Conservation (phyloP, 352 stramenopile genomes). For the Phytopythium kandeliae region DNA sequence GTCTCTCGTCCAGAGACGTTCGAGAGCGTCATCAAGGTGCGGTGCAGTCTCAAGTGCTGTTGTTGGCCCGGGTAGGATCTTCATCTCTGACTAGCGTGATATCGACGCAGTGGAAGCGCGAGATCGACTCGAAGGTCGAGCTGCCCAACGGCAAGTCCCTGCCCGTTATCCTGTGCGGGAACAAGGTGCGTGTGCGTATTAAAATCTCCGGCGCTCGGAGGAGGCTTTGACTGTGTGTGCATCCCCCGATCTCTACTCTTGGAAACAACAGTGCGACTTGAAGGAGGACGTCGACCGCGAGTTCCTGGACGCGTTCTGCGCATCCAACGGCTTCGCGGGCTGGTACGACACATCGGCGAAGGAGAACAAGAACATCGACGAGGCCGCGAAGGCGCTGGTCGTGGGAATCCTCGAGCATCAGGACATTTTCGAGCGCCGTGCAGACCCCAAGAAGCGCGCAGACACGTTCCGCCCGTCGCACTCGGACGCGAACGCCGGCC, state of each 20-base stretch:
- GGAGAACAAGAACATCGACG: slow-evolving; percentile 90
- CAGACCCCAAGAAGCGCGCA: slow-evolving; percentile 54
- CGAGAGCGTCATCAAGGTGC: slow-evolving; percentile 82
- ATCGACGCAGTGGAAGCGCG: slow-evolving; percentile 84
- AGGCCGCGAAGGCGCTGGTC: slow-evolving; percentile 81
- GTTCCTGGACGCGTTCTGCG: slow-evolving; percentile 85
- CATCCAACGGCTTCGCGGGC: slow-evolving; percentile 86
- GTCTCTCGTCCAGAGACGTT: slow-evolving; percentile 90
- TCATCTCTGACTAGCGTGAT: slow-evolving; percentile 4
- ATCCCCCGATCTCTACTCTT: too few species aligned
- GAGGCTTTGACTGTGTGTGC: too few species aligned
- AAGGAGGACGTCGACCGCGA: slow-evolving; percentile 63
- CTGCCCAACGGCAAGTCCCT: slow-evolving; percentile 89
- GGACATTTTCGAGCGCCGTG: slow-evolving; percentile 86
- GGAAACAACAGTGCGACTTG: slow-evolving; percentile 85
- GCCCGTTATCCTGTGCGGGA: slow-evolving; percentile 90
- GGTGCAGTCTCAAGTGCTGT: not conserved
- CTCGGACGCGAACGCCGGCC: slow-evolving; percentile 29
- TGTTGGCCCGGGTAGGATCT: not conserved
- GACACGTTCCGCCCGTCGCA: slow-evolving; percentile 75
- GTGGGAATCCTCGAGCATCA: slow-evolving; percentile 70
- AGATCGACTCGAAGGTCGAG: slow-evolving; percentile 91
- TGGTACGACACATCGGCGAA: slow-evolving; percentile 94
- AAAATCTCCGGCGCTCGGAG: too few species aligned
- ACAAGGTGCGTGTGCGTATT: slow-evolving; percentile 91